Percentiles rank a stretch among this genome's conserved stretches.
phyloP scores from a whole-genome alignment of 768 basidiomycete genomes.

The Postia placenta region DNA sequence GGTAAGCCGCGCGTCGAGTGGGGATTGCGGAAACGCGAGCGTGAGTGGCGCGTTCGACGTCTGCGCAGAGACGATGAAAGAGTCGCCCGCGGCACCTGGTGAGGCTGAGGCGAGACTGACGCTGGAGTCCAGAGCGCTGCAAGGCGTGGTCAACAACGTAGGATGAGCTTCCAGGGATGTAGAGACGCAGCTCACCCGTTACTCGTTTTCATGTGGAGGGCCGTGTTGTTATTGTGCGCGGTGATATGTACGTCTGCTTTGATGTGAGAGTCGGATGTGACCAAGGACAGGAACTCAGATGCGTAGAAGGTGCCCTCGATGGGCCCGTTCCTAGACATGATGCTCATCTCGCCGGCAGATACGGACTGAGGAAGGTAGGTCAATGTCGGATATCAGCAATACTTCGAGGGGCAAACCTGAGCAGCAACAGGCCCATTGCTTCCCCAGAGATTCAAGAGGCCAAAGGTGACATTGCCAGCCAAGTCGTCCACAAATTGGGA shows the following conservation, averaged over 20 bases:
- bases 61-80: constrained; percentile 26
- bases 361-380: constrained; percentile 25
- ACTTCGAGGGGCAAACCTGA: constrained; percentile 5
- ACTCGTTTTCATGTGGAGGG: no score
- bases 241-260: constrained; percentile 28
- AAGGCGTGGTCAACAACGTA: no score
- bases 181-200: constrained; percentile 47
- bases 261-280: constrained; percentile 36
- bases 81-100: constrained; percentile 15
- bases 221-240: no score
- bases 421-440: constrained; percentile 3
- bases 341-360: constrained; percentile 17
- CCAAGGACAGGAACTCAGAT: constrained; percentile 28
- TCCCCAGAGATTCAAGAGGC: background rate
- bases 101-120: constrained; percentile 14
- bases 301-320: constrained; percentile 40
- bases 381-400: no score
- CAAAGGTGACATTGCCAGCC: constrained; percentile 7
- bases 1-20: constrained; percentile 28
- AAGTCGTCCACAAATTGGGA: constrained; percentile 9
- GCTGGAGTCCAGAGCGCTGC: constrained; percentile 14
- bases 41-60: constrained; percentile 29
- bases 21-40: constrained; percentile 27
- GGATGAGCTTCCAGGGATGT: no score
- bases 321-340: constrained; percentile 36